Base-by-base conservation (phyloP, 2,329 filamentous ascomycete genomes). In the Tolypocladium album region DNA sequence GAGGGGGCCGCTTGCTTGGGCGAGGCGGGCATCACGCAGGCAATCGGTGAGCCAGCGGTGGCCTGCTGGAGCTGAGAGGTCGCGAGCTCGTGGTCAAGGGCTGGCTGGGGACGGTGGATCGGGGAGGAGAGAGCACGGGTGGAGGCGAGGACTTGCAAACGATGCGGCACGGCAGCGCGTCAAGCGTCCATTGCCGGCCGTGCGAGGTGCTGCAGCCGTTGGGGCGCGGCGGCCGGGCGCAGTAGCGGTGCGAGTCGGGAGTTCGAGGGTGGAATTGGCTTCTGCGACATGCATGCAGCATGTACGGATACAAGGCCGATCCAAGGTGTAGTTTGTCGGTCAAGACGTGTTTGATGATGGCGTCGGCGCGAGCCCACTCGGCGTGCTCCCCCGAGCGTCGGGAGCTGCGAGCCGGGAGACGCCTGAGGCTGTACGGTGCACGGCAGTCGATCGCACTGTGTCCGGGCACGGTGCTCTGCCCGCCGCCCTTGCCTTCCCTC, bases 1-100 rank as follows among this genome's bases (percentile, higher is more conserved):
- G 56, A 55, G 61, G 61, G 53, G 59, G 62, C 13, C 50, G 52
- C 47, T n/a, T 39, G 55, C 56, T 47, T 58, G 43, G 56, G 22
- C 34, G 56, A 15, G 31, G 22, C 31, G 24, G 40, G 22, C 45
- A 52, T 58, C 15, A 53, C 47, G 45, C 36, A 31, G 27, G 27
- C 27, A n/a, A n/a, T n/a, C 31, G 2, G 50, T 55, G 50, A 20
- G 27, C 47, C 34, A 7, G 20, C 17, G 9, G 22, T 15, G 50
- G 20, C 31, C 36, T 20, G 50, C 50, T 13, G 50, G 15, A 13
- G 50, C 27, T 53, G 50, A 36, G 50, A 36, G 9, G 20, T 55
- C 36, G 31, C 31, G 6, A 34, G 47, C 15, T 20, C 24, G 24
- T 11, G 31, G 17, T n/a, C 17, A 22, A 52, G 50, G 50, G 31